Percentiles rank a stretch among this genome's conserved stretches.
Conservation (phyloP, 805 yeast genomes). For the Suhomyces prunicola region DNA sequence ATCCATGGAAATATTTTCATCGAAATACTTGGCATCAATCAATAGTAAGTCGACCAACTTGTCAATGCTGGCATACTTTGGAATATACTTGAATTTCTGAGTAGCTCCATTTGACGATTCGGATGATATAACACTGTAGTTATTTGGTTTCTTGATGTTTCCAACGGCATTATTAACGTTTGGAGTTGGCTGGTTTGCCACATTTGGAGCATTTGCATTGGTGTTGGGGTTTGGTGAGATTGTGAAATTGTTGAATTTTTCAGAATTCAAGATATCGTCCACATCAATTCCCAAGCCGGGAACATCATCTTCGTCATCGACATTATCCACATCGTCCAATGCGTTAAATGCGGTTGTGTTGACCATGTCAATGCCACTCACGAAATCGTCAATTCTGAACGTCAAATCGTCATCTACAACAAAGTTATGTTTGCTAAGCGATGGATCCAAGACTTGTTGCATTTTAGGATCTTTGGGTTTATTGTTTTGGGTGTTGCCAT, state of each 20-base stretch:
- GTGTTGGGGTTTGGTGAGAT: slow-evolving; percentile 13
- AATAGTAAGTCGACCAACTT: slow-evolving; percentile 78
- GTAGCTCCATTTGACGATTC: slow-evolving; percentile 10
- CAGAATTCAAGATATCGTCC: slow-evolving; percentile 40
- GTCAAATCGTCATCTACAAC: slow-evolving; percentile 30
- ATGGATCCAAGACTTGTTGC: slow-evolving; percentile 14
- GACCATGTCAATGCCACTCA: slow-evolving; percentile 23
- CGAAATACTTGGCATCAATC: slow-evolving; percentile 61
- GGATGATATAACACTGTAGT: slow-evolving; percentile 19
- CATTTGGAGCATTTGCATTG: background rate
- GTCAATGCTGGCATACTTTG: slow-evolving; percentile 59
- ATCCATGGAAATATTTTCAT: slow-evolving; percentile 30
- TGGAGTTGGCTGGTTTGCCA: background rate
- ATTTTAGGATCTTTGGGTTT: slow-evolving; percentile 5
- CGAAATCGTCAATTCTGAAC: slow-evolving; percentile 37
- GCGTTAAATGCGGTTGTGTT: slow-evolving; percentile 13
- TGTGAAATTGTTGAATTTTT: slow-evolving; percentile 33
- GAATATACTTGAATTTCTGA: slow-evolving; percentile 6
- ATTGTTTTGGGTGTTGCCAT: background rate
- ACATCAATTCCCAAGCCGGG: slow-evolving; percentile 43
- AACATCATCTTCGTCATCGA: slow-evolving; percentile 34
- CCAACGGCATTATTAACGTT: background rate
- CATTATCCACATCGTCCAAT: slow-evolving; percentile 28
- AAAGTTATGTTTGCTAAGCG: slow-evolving; percentile 20
- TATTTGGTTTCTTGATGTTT: slow-evolving; percentile 13